phyloP scores from a whole-genome alignment of 306 rosid species.

The Cicer judaicum region DNA sequence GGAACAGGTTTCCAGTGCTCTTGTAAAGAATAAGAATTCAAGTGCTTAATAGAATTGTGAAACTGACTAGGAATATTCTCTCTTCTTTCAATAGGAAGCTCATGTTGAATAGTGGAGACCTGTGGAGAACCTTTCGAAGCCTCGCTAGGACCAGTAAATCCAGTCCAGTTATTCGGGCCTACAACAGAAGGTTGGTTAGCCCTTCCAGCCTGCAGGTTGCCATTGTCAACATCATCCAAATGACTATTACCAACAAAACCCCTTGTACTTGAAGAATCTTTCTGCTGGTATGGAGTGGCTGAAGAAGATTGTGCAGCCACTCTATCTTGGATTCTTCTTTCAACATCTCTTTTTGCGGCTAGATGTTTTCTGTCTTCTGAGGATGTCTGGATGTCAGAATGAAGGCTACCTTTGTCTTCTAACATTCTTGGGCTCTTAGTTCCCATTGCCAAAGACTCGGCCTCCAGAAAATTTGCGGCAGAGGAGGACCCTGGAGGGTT shows the following conservation, averaged over 20 bases:
- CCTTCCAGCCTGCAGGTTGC: slow-evolving; percentile 65
- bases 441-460: slow-evolving; percentile 67
- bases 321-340: slow-evolving; percentile 65
- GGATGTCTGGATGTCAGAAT: slow-evolving; percentile 53
- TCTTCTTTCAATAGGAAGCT: slow-evolving; percentile 66
- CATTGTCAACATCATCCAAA: slow-evolving; percentile 62
- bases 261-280: slow-evolving; percentile 62
- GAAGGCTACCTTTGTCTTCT: slow-evolving; percentile 61
- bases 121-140: slow-evolving; percentile 65
- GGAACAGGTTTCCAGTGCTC: slow-evolving; percentile 84
- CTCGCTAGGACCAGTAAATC: slow-evolving; percentile 62
- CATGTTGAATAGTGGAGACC: slow-evolving; percentile 65
- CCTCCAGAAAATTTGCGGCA: slow-evolving; percentile 65
- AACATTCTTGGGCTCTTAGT: slow-evolving; percentile 56
- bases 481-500: slow-evolving; percentile 56
- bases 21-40: slow-evolving; percentile 61
- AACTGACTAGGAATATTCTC: slow-evolving; percentile 63
- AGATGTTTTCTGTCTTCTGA: slow-evolving; percentile 64
- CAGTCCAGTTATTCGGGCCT: slow-evolving; percentile 69
- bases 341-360: slow-evolving; percentile 61
- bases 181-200: slow-evolving; percentile 61
- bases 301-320: slow-evolving; percentile 54
- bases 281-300: slow-evolving; percentile 54
- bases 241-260: slow-evolving; percentile 58
- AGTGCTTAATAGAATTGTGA: slow-evolving; percentile 54